Base-by-base conservation (phyloP, 495 filamentous ascomycete species). In the Penicillium antarcticum region DNA sequence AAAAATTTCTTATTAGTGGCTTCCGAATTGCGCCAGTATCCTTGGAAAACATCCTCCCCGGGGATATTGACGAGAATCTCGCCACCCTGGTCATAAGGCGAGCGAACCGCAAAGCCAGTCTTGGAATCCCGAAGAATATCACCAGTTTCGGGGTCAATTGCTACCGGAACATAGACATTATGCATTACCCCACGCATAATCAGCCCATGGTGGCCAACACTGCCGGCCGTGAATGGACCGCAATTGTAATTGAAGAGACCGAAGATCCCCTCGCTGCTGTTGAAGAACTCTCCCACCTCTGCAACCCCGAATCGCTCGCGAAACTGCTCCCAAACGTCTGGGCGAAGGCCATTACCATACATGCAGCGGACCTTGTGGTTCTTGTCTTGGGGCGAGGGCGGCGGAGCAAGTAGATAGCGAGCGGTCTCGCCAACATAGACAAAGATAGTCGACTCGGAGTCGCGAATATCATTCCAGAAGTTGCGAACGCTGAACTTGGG, bases 381-480 rank as follows among this genome's bases (percentile, higher is more conserved):
- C 17, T 72, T 77, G 52, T 94, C 89, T 2, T 77, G 65, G 1
- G 82, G 76, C 2, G 77, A 82, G 0, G 83, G 81, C 0, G 87
- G 86, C 10, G 80, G 78, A 0, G 87, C 81, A 13, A 94, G 79
- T 2, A 94, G 76, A 47, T 92, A 94, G 3, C 88, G 75, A 21
- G 87, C 80, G 0, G 85, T 88, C 64, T 94, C 88, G 55, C 89
- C 88, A n/a, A 94, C 89, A 58, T 94, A 94, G 10, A 87, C 80
- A 63, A 91, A 87, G 49, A 80, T 72, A 1, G 86, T 91, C 4
- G 87, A 78, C 13, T 77, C 65, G 0, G 81, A 85, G 53, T 87
- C 85, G 18, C 83, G 80, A 24, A 91, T 68, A 42, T 94, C 89
- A 11, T 69, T 64, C 89, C 89, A 94, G 73, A 94, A 94, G 13